Evolutionary conservation across 2,329 filamentous ascomycete genomes (phyloP).

Genomic region (Diaporthe sp.): DNA sequence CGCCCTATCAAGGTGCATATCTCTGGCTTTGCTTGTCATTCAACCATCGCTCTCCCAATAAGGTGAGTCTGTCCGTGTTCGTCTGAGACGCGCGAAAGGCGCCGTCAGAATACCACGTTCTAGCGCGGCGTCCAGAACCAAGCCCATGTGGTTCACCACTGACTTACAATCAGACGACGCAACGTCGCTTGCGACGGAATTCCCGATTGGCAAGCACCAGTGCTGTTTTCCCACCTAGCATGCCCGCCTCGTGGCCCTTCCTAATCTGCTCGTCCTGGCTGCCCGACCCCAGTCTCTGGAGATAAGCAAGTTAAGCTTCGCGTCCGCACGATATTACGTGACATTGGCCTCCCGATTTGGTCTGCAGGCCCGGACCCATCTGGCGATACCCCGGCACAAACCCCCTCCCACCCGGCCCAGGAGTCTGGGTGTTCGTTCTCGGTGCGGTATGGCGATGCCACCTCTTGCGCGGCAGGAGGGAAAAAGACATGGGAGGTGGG

Average conservation of each 20-base stretch:
- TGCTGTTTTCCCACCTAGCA: not conserved
- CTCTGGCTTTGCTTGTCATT: not conserved
- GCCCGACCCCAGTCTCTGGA: constrained; percentile 3
- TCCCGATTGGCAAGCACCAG: not conserved
- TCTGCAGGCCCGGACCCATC: not conserved
- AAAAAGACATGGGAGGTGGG: not conserved
- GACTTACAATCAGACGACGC: constrained; percentile 3
- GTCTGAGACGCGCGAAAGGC: not conserved
- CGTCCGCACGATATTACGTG: constrained; percentile 1
- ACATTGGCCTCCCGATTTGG: constrained; percentile 13
- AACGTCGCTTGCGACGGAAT: not conserved
- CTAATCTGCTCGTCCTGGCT: not conserved
- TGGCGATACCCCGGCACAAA: not conserved
- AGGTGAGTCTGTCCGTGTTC: not conserved
- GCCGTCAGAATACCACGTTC: not conserved
- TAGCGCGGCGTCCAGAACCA: not conserved
- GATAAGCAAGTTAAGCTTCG: constrained; percentile 26
- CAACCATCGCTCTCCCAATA: not conserved
- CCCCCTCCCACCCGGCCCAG: not conserved
- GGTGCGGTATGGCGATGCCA: not conserved
- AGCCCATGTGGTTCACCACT: not conserved
- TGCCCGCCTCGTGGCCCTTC: not conserved
- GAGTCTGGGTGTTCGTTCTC: not conserved
- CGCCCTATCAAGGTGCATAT: not conserved
- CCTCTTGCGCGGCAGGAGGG: not conserved